Evolutionary conservation across 2,329 filamentous ascomycete species (phyloP).

Genomic region (Xylogone sp.): DNA sequence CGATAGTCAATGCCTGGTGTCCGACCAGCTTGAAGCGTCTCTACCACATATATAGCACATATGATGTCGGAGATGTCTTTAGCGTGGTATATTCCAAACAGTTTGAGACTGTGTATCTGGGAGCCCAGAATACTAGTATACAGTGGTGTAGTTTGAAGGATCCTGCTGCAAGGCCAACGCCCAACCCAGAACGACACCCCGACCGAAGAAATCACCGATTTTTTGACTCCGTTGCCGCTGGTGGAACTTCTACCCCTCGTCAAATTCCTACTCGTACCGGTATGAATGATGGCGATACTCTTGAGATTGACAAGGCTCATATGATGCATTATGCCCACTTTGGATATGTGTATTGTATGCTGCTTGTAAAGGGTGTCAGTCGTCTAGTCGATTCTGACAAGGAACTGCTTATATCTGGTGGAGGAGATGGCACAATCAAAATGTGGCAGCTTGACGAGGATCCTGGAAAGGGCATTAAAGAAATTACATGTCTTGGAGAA

Average conservation of each 20-base stretch:
- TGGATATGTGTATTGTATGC: conserved; percentile 96
- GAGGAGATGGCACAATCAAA: conserved; percentile 91
- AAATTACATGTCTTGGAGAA: conserved; percentile 62
- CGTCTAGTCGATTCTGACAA: conserved; percentile 66
- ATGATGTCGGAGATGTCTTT: conserved; percentile 94
- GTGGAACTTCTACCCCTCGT: conserved; percentile 71
- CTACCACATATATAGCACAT: conserved; percentile 88
- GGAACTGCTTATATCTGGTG: conserved; percentile 85
- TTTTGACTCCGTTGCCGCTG: conserved; percentile 90
- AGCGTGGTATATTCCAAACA: conserved; percentile 84
- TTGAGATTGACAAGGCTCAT: conserved; percentile 79
- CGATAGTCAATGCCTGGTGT: conserved; percentile 92
- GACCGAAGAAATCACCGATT: conserved; percentile 79
- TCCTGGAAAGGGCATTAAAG: conserved; percentile 58
- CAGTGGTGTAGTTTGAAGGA: conserved; percentile 84
- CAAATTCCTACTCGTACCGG: conserved; percentile 41
- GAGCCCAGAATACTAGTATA: conserved; percentile 90
- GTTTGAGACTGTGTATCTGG: conserved; percentile 81
- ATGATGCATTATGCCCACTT: conserved; percentile 89
- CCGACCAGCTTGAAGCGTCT: conserved; percentile 70
- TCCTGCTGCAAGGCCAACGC: conserved; percentile 53
- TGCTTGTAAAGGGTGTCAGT: conserved; percentile 68
- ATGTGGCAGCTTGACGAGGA: conserved; percentile 70
- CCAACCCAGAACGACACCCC: conserved; percentile 65
- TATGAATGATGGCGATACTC: conserved; percentile 57